phyloP scores from a whole-genome alignment of 768 basidiomycete genomes.

The Tricholoma flavovirens region DNA sequence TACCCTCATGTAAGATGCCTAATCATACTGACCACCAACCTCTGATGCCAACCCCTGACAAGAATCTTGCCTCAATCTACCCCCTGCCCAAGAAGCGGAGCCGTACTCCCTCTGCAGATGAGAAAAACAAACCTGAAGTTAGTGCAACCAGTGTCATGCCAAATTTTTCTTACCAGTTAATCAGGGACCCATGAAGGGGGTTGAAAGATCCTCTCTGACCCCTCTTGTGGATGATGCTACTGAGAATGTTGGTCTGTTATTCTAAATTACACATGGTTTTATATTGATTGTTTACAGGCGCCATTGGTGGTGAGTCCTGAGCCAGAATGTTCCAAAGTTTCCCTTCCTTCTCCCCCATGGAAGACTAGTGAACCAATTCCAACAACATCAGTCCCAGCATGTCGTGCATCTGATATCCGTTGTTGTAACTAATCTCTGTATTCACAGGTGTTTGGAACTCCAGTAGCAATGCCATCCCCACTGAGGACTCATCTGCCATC shows the following conservation, averaged over 20 bases:
- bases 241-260: neutral
- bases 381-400: slow-evolving; percentile 9
- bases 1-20: slow-evolving; percentile 38
- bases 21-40: neutral
- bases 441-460: slow-evolving; percentile 13
- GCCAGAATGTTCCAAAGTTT: neutral
- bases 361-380: slow-evolving; percentile 1
- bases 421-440: neutral
- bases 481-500: slow-evolving; percentile 11
- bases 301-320: neutral
- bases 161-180: neutral
- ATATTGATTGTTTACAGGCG: neutral
- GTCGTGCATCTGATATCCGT: neutral
- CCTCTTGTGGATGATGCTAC: neutral
- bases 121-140: slow-evolving; percentile 20
- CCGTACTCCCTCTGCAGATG: slow-evolving; percentile 37
- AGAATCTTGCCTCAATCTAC: slow-evolving; percentile 46
- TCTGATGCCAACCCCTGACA: slow-evolving; percentile 3
- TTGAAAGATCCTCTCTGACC: neutral
- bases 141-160: neutral
- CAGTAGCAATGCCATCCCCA: slow-evolving; percentile 11
- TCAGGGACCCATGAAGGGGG: neutral
- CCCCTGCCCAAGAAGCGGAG: slow-evolving; percentile 36
- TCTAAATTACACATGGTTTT: neutral
- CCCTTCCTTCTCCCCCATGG: slow-evolving; percentile 5